Percentiles rank a stretch among this genome's conserved stretches.
phyloP scores from a whole-genome alignment of 2,329 filamentous ascomycete genomes.

The Botrytis paeoniae region DNA sequence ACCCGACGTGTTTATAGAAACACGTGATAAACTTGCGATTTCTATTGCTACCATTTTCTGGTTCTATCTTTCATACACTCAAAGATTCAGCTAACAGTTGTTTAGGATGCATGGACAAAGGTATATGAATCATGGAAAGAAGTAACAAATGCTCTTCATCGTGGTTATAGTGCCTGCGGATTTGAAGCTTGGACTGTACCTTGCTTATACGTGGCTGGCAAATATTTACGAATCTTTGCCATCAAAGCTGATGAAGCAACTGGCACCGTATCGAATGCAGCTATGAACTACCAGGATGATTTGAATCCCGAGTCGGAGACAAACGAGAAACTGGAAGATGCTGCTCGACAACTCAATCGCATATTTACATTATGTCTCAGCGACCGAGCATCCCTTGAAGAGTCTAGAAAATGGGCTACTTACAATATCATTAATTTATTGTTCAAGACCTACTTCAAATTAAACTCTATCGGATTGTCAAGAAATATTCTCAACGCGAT shows the following conservation, averaged over 20 bases:
- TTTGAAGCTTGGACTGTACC: slow-evolving; percentile 93
- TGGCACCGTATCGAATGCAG: slow-evolving; percentile 45
- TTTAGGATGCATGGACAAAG: slow-evolving; percentile 56
- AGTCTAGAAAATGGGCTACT: slow-evolving; percentile 96
- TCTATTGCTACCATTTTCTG: not conserved
- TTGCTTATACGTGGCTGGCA: slow-evolving; percentile 82
- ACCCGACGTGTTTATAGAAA: not conserved
- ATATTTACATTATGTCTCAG: slow-evolving; percentile 89
- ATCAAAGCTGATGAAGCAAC: slow-evolving; percentile 81
- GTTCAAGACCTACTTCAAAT: slow-evolving; percentile 98
- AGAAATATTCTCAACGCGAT: slow-evolving; percentile 87
- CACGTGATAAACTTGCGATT: slow-evolving; percentile 7
- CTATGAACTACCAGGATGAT: slow-evolving; percentile 69
- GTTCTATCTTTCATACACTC: not conserved
- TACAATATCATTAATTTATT: slow-evolving; percentile 93
- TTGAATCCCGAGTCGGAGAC: slow-evolving; percentile 73
- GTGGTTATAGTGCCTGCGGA: slow-evolving; percentile 72
- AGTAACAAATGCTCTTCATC: slow-evolving; percentile 69
- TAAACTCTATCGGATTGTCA: slow-evolving; percentile 84
- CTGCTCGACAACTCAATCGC: slow-evolving; percentile 83
- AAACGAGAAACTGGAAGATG: slow-evolving; percentile 85
- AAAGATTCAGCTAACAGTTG: not conserved
- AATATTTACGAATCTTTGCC: slow-evolving; percentile 82
- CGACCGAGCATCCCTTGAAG: slow-evolving; percentile 78
- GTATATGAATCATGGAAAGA: slow-evolving; percentile 91